Percentiles rank a stretch among this genome's conserved stretches.
phyloP scores from a whole-genome alignment of 2,329 filamentous ascomycete genomes.

The Phaeomoniella chlamydospora region DNA sequence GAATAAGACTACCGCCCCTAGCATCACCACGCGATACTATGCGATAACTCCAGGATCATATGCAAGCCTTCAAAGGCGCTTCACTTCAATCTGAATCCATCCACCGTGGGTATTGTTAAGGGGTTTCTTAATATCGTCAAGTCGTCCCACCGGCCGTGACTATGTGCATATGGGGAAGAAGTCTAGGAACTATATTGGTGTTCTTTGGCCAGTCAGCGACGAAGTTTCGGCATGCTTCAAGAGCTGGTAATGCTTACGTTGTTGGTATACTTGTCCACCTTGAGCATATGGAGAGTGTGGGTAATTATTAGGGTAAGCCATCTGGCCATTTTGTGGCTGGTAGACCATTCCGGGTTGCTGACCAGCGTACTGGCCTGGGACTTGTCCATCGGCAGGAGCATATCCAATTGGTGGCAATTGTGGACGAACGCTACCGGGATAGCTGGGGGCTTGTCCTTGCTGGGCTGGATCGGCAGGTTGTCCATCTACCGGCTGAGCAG shows the following conservation, averaged over 20 bases:
- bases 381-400: conserved; percentile 40
- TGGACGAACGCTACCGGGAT: conserved; percentile 38
- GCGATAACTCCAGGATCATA: conserved; percentile 1
- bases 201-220: background rate
- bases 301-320: conserved; percentile 30
- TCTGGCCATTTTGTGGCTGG: conserved; percentile 30
- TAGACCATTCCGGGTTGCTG: conserved; percentile 30
- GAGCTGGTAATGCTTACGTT: conserved; percentile 27
- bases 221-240: background rate
- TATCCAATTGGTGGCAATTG: conserved; percentile 68
- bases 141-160: background rate
- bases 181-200: conserved; percentile 1
- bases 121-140: background rate
- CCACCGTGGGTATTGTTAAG: conserved; percentile 12
- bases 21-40: conserved; percentile 1
- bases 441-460: conserved; percentile 25
- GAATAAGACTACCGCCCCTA: conserved; percentile 3
- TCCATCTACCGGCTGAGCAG: conserved; percentile 36
- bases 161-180: background rate
- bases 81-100: conserved; percentile 7
- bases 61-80: background rate
- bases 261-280: conserved; percentile 34
- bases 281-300: conserved; percentile 35
- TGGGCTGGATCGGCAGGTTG: conserved; percentile 32
- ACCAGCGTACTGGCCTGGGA: conserved; percentile 47